Evolutionary conservation across 345 rosid species (phyloP).

Genomic region (Arabis hirsuta): DNA sequence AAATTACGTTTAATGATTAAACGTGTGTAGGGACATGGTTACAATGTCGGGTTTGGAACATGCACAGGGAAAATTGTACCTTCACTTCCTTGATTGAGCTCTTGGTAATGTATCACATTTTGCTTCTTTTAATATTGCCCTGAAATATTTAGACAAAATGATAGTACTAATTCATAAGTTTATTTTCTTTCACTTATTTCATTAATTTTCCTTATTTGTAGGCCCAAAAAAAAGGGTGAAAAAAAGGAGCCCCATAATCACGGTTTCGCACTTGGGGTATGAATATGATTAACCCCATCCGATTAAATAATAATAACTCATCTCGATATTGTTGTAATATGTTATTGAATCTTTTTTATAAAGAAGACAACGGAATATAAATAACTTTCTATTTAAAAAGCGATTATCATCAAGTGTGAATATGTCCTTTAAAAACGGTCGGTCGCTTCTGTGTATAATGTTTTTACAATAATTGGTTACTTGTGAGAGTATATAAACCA

Average conservation of each 20-base stretch:
- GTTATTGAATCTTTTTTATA: conserved; percentile 2
- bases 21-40: conserved; percentile 79
- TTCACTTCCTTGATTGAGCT: conserved; percentile 44
- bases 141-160: neutral
- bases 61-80: conserved; percentile 86
- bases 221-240: neutral
- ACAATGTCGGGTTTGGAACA: conserved; percentile 85
- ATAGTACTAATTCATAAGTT: too few species aligned
- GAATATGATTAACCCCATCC: conserved; percentile 19
- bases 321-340: conserved; percentile 29
- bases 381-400: conserved; percentile 14
- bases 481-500: neutral
- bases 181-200: neutral
- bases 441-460: conserved; percentile 10
- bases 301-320: neutral
- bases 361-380: conserved; percentile 31
- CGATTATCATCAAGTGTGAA: conserved; percentile 20
- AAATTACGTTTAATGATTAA: conserved; percentile 1
- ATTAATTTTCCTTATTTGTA: neutral
- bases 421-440: conserved; percentile 36
- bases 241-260: conserved; percentile 10
- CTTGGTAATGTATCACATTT: conserved; percentile 16
- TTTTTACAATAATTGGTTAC: neutral
- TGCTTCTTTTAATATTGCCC: neutral
- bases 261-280: conserved; percentile 10